Base-by-base conservation (phyloP, 805 yeast species). In the Pichia deserticola region DNA sequence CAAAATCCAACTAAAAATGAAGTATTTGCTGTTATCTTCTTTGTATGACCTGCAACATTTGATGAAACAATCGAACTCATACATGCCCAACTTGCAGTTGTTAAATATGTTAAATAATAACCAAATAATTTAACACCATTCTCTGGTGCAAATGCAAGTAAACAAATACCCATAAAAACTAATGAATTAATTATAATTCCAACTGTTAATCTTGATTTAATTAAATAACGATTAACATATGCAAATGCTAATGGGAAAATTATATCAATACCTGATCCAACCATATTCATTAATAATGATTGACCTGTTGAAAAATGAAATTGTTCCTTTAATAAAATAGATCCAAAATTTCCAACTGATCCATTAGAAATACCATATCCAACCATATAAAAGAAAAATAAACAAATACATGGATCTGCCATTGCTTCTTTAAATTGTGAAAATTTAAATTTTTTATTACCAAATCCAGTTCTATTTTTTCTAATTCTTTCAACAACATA, bases 331-430 rank as follows among this genome's bases (percentile, higher is more conserved):
- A 53, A 43, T 15, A 71, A 54, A 10, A 69, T 63, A 51, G 70
- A 75, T n/a, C 74, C 73, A 54, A 78, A 78, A 58, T 71, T 75
- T 25, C 79, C 71, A 30, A 77, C 58, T 38, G 82, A 85, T 57
- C 85, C 86, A 56, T 79, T 78, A 45, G 85, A 84, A 54, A 82
- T 72, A 47, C 73, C 62, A 33, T 75, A 58, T 72, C 47, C 74
- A 65, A 10, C 68, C 59, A 57, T 77, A 37, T 43, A 73, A 56
- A 70, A 66, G 43, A 78, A 73, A 60, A 72, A 68, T 28, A 75
- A 55, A 76, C 79, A 80, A 5, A 77, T 72, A 57, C 75, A 74
- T 36, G 67, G 61, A 58, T 83, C 89, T 10, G 61, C 51, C 30
- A 82, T 49, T 3, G 81, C 78, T 63, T 83, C 88, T 35, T 59